Percentiles rank a stretch among this genome's conserved stretches.
Conservation (phyloP, 139 green algal genomes). For the Picochlorum sp. region DNA sequence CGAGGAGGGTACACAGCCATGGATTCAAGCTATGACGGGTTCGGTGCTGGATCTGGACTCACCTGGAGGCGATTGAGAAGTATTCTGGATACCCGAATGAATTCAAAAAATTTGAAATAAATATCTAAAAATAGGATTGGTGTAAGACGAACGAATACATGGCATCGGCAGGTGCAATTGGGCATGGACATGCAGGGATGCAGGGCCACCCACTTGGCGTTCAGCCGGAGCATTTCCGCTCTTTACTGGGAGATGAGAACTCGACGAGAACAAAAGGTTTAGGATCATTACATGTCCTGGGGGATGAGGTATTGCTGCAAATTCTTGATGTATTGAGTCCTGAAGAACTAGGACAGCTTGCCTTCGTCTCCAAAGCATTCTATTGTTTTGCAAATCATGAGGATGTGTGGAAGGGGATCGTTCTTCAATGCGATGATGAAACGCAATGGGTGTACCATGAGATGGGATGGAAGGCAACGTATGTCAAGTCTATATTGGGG, state of each 20-base stretch:
- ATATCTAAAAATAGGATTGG: neutral
- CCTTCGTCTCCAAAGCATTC: slow-evolving; percentile 39
- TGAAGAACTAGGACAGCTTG: slow-evolving; percentile 39
- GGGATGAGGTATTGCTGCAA: slow-evolving; percentile 66
- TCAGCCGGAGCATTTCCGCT: neutral
- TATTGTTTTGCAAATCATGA: slow-evolving; percentile 75
- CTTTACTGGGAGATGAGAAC: neutral
- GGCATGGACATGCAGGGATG: neutral
- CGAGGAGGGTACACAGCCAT: slow-evolving; percentile 25
- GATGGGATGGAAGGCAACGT: slow-evolving; percentile 50
- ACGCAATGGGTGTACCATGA: slow-evolving; percentile 22
- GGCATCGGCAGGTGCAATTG: neutral
- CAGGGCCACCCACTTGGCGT: neutral
- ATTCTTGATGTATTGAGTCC: slow-evolving; percentile 43
- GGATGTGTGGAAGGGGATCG: slow-evolving; percentile 80
- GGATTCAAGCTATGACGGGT: slow-evolving; percentile 34
- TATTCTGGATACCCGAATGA: slow-evolving; percentile 15
- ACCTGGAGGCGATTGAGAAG: slow-evolving; percentile 30
- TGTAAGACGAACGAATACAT: too few species aligned
- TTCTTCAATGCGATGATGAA: slow-evolving; percentile 53
- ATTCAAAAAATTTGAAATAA: neutral
- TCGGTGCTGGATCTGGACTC: slow-evolving; percentile 31
- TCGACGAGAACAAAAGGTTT: slow-evolving; percentile 41
- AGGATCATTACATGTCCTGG: slow-evolving; percentile 56
- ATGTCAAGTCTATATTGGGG: slow-evolving; percentile 11